Base-by-base conservation (phyloP, 164 flowering plant genomes). In the Sextonia rubra region DNA sequence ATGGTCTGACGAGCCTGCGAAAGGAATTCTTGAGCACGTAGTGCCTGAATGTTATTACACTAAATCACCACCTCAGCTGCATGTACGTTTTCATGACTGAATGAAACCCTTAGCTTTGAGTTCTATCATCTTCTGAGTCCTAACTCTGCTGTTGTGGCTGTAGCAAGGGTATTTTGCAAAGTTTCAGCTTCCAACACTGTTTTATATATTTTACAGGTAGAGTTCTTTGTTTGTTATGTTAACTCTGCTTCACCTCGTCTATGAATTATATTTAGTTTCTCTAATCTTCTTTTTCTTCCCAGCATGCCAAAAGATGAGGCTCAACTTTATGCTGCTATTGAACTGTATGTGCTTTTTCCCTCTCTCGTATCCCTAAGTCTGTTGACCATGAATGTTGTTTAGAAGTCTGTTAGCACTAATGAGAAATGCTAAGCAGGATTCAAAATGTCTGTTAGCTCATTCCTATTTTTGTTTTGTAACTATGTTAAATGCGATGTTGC, bases 261-360 rank as follows among this genome's bases (percentile, higher is more conserved):
- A n/a, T 25, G 29, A 12, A 4, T 17, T 2, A 7, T 5, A 23
- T 60, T 12, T 44, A n/a, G 44, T 9, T 14, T 32, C 22, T n/a
- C 12, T 22, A 11, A 52, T 64, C 29, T 20, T 71, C 58, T 64
- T 69, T 1, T 69, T 47, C 18, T 8, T 60, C 84, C 77, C 93
- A 96, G 99, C 84, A 93, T 96, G 98, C 99, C 99, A 2, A 96
- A 82, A 81, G 99, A 96, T 73, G 98, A 96, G 83, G 97, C 94
- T 23, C 99, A 96, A 76, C 76, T 96, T 76, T 90, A 85, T 75
- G 97, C 98, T 64, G 97, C 99, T 15, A 83, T 89, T 85, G 97
- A 93, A 83, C 85, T 96, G 99, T 93, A 93, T 72, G 90, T 58
- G 29, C 64, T 56, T 72, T 37, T 37, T 37, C 71, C 64, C 70